These are phyloP conservation scores for Globisporangium echinulatum DNA, from an alignment of 352 stramenopile genomes.

Conservation along the genomic window DNA sequence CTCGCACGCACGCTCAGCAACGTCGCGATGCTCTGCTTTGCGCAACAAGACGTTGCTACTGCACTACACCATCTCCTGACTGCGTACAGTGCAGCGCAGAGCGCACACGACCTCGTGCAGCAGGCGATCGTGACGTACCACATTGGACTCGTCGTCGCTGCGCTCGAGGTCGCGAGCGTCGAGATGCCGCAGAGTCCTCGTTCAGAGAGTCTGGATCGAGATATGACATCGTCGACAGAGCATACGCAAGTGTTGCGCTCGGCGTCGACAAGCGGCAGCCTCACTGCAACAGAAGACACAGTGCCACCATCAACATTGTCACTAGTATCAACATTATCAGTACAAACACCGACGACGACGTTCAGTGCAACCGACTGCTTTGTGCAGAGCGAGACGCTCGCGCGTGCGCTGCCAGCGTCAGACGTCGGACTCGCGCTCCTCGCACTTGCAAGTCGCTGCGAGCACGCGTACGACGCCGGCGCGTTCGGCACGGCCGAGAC, in stretches of 20 bases:
- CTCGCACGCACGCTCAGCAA: conserved; percentile 35
- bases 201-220: conserved; percentile 4
- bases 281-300: background rate
- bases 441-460: conserved; percentile 23
- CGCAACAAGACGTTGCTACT: conserved; percentile 16
- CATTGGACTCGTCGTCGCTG: conserved; percentile 26
- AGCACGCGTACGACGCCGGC: conserved; percentile 31
- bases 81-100: conserved; percentile 24
- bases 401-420: conserved; percentile 9
- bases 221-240: too few relatives aligned
- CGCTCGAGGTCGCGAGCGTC: conserved; percentile 13
- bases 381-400: conserved; percentile 3
- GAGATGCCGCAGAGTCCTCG: conserved; percentile 5
- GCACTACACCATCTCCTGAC: conserved; percentile 29
- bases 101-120: conserved; percentile 22
- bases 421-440: conserved; percentile 21
- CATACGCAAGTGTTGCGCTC: too few relatives aligned
- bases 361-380: too few relatives aligned
- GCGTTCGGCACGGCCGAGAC: conserved; percentile 36
- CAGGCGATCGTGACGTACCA: conserved; percentile 38
- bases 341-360: too few relatives aligned
- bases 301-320: background rate
- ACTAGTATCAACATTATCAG: background rate
- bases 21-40: conserved; percentile 26
- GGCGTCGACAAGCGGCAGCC: too few relatives aligned